These are phyloP conservation scores for Chaetomium tenue DNA, from an alignment of 495 filamentous ascomycete species.

Conservation along the genomic window DNA sequence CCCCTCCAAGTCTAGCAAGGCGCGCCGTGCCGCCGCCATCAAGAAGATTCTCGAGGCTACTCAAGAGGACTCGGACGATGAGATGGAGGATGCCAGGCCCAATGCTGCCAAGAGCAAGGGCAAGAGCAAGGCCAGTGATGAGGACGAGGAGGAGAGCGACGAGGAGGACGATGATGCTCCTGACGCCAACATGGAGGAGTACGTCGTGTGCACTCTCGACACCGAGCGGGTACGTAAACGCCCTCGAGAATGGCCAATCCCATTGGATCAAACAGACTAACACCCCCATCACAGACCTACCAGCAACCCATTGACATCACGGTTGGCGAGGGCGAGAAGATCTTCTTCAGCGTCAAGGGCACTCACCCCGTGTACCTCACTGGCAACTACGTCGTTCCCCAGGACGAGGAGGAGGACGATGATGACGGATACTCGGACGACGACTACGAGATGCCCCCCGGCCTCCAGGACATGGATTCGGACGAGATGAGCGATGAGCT, in stretches of 20 bases:
- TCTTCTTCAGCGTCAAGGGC: constrained; percentile 88
- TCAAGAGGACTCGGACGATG: constrained; percentile 54
- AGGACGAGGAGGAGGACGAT: constrained; percentile 51
- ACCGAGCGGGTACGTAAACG: constrained; percentile 54
- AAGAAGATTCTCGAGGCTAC: constrained; percentile 70
- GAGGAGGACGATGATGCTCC: constrained; percentile 63
- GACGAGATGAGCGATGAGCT: constrained; percentile 79
- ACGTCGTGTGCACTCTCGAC: constrained; percentile 91
- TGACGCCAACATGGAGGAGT: constrained; percentile 73
- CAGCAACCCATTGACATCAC: constrained; percentile 95
- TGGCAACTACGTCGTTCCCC: constrained; percentile 80
- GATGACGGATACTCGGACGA: constrained; percentile 66
- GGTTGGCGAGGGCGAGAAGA: constrained; percentile 76
- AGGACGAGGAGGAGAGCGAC: constrained; percentile 51
- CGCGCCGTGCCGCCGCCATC: constrained; percentile 64
- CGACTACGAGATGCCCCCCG: constrained; percentile 77
- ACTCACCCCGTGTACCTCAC: constrained; percentile 89
- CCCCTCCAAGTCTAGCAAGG: constrained; percentile 81
- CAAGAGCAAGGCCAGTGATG: constrained; percentile 74
- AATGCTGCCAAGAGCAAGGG: constrained; percentile 61
- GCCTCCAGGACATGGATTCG: constrained; percentile 59
- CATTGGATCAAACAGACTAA: constrained; percentile 30
- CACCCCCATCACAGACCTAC: constrained; percentile 61
- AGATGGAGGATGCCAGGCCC: constrained; percentile 61
- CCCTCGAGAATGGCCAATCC: background rate